These are phyloP conservation scores for Stephanodiscus minutulus DNA, from an alignment of 108 stramenopile species.

Conservation along the genomic window DNA sequence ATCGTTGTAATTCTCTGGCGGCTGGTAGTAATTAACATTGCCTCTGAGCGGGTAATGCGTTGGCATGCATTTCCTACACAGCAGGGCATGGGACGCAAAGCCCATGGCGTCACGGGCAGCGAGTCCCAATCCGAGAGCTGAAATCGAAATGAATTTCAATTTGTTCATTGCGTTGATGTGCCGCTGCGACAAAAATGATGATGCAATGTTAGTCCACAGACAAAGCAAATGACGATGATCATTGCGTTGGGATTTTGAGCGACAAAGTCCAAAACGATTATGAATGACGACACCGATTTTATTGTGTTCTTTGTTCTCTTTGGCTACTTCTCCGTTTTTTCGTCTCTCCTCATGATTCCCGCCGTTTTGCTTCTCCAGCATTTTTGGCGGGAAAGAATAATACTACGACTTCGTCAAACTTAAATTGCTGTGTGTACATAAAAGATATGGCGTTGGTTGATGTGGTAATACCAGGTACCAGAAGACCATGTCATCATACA, in stretches of 20 bases:
- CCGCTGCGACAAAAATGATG: neutral
- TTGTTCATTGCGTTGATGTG: neutral
- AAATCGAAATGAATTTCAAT: neutral
- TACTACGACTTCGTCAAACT: too few species aligned
- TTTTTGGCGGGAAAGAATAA: too few species aligned
- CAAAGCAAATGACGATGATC: neutral
- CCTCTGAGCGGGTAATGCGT: neutral
- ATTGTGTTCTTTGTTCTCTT: too few species aligned
- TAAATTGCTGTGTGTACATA: too few species aligned
- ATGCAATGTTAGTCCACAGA: too few species aligned
- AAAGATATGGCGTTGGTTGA: too few species aligned
- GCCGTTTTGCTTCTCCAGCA: too few species aligned
- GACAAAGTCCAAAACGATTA: too few species aligned
- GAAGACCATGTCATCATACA: neutral
- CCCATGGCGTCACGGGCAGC: neutral
- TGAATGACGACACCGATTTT: too few species aligned
- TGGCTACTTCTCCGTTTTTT: too few species aligned
- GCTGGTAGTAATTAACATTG: neutral
- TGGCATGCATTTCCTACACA: neutral
- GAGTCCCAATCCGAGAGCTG: neutral
- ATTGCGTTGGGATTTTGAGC: neutral
- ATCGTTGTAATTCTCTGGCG: conserved; percentile 26
- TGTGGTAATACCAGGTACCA: too few species aligned
- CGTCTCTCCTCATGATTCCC: too few species aligned
- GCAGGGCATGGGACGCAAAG: neutral